phyloP scores from a whole-genome alignment of 352 stramenopile genomes.

The Pythium sukuiense region DNA sequence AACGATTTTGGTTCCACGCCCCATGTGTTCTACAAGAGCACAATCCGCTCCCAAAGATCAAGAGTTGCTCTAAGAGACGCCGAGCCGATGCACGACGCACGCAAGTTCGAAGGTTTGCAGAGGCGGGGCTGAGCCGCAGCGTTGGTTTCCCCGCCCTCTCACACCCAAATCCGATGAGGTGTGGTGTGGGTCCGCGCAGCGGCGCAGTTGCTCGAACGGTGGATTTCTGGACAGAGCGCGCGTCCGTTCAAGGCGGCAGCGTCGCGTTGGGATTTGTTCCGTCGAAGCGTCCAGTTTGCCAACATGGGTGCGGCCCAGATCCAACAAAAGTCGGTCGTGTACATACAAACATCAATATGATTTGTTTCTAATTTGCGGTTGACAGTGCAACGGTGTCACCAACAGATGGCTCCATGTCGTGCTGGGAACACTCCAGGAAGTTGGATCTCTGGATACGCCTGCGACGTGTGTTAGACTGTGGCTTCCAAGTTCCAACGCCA shows the following conservation, averaged over 20 bases:
- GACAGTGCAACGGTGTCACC: background rate
- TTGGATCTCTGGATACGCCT: background rate
- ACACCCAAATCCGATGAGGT: background rate
- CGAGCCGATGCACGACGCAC: background rate
- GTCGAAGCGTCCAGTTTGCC: background rate
- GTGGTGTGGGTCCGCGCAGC: background rate
- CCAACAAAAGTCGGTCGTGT: background rate
- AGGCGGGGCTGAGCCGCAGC: slow-evolving; percentile 1
- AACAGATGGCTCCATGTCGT: background rate
- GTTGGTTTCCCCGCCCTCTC: slow-evolving; percentile 1
- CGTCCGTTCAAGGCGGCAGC: background rate
- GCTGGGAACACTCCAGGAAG: background rate
- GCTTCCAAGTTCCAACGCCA: slow-evolving; percentile 2
- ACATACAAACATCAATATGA: background rate
- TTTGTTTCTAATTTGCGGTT: background rate
- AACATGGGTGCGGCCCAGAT: background rate
- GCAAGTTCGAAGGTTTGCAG: slow-evolving; percentile 4
- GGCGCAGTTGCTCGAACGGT: background rate
- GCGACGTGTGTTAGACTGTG: slow-evolving; percentile 1
- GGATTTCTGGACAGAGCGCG: slow-evolving; percentile 6
- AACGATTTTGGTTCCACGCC: slow-evolving; percentile 15
- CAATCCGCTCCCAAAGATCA: background rate
- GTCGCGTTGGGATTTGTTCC: background rate
- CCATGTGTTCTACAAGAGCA: background rate
- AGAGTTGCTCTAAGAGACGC: background rate